These are phyloP conservation scores for Rubroboletus pulcherrimus DNA, from an alignment of 768 basidiomycete species.

Conservation along the genomic window DNA sequence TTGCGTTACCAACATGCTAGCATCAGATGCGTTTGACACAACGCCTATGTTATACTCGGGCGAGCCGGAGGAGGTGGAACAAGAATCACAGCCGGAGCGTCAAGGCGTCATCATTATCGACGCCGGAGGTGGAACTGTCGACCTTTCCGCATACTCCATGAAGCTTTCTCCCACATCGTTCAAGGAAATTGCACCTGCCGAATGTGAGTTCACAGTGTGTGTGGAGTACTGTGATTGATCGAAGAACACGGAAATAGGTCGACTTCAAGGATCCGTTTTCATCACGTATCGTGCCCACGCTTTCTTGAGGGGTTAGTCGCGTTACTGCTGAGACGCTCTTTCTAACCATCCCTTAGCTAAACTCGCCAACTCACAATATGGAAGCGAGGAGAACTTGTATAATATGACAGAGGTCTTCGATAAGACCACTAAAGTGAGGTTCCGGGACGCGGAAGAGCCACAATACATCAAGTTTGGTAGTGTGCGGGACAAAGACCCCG, in stretches of 20 bases:
- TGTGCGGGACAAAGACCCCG: conserved; percentile 31
- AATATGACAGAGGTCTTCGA: conserved; percentile 34
- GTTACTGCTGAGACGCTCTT: background rate
- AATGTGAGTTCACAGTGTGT: conserved; percentile 21
- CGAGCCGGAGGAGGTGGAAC: conserved; percentile 19
- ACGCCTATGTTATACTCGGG: conserved; percentile 7
- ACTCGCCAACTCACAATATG: conserved; percentile 28
- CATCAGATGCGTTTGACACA: conserved; percentile 24
- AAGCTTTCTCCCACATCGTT: conserved; percentile 36
- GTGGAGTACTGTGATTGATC: background rate
- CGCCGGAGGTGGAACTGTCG: conserved; percentile 43
- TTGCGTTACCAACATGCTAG: conserved; percentile 45
- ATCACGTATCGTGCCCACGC: conserved; percentile 31
- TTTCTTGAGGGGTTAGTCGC: conserved; percentile 31
- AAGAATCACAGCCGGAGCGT: conserved; percentile 14
- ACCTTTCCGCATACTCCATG: conserved; percentile 39
- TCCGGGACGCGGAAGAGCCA: conserved; percentile 32
- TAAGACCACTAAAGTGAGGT: conserved; percentile 35
- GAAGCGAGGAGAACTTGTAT: conserved; percentile 27
- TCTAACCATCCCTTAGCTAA: conserved; percentile 17
- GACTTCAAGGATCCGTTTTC: conserved; percentile 37
- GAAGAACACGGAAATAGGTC: conserved; percentile 23
- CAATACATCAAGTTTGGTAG: conserved; percentile 40
- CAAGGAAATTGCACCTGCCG: conserved; percentile 34
- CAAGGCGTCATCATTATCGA: conserved; percentile 44